Evolutionary conservation across 1,139 yeast genomes (phyloP), one percentile per base, ranked within the genome.

Genomic region (Candida tetrigidarum): DNA sequence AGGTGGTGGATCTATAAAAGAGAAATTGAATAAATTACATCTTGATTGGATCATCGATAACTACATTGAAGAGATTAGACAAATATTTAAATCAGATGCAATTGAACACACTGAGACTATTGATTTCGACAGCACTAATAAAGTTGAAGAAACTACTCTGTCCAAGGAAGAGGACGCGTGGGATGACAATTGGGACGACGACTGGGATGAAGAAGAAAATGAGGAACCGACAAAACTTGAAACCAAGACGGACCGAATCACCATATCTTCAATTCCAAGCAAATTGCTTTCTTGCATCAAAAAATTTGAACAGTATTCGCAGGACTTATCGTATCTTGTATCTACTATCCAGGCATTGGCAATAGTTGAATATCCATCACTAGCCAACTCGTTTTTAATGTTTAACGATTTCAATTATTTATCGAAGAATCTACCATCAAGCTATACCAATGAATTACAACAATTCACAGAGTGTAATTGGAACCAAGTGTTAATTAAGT

Each of bases 361-460:
- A 11, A 50, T 63, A 7, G 54, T 65, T 4, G 55, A 62, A 5
- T 74, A 74, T 50, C 76, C 78, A 0, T 47, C 60, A 0, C 43
- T 64, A 2, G 53, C 62, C 4, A 51, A 62, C 27, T 71, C 77
- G 28, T 72, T 67, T 42, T 46, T 71, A 18, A 53, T 70, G 23
- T 64, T 57, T 46, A 74, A 74, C 48, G 80, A 74, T 45, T 57
- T 73, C 40, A 52, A 54, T 25, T 63, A 60, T 27, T 53, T 74
- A 14, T 47, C 60, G 2, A 42, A 46, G 37, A 51, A 44, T 11
- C 41, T 54, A 18, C n/a, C 33, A 18, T 20, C 34, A 3, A 8
- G n/a, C 3, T 19, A 19, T 28, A 14, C 19, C 32, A 41, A 37
- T n/a, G 26, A 43, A 32, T 55, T 71, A 32, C 42, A 45, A 10